phyloP scores from a whole-genome alignment of 2,329 filamentous ascomycete genomes.

The Aspergillus cejpii region DNA sequence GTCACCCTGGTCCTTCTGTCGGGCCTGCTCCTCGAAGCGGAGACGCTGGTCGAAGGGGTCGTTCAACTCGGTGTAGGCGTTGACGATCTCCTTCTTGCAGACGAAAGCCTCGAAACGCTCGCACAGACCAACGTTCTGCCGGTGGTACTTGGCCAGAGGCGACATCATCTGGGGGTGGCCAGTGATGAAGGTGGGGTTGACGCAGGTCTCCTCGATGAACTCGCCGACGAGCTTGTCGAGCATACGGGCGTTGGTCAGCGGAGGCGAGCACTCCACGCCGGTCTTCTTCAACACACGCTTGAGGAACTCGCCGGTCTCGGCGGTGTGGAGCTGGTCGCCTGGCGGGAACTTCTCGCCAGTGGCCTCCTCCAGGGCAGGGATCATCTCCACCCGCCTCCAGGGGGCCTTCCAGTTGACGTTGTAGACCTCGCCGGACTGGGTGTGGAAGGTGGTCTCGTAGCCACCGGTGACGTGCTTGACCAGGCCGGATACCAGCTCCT shows the following conservation, averaged over 20 bases:
- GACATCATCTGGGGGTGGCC: conserved; percentile 88
- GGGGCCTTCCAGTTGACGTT: conserved; percentile 94
- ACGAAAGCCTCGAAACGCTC: conserved; percentile 98
- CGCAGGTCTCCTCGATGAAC: conserved; percentile 87
- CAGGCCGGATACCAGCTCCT: conserved; percentile 83
- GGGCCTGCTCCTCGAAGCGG: conserved; percentile 88
- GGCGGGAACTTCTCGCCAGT: conserved; percentile 91
- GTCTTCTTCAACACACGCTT: conserved; percentile 77
- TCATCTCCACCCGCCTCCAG: conserved; percentile 94
- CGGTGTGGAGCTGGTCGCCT: conserved; percentile 79
- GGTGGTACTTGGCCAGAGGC: conserved; percentile 92
- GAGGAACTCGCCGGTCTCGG: conserved; percentile 84
- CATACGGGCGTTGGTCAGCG: conserved; percentile 90
- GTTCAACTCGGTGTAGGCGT: conserved; percentile 97
- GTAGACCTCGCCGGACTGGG: conserved; percentile 76
- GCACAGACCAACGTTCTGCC: conserved; percentile 71
- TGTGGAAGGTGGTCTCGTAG: conserved; percentile 80
- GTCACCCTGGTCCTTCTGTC: conserved; percentile 92
- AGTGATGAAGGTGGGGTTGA: conserved; percentile 88
- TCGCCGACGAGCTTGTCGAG: conserved; percentile 91
- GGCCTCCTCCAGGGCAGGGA: conserved; percentile 80
- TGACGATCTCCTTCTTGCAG: conserved; percentile 93
- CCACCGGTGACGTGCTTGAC: conserved; percentile 84
- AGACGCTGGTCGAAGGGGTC: conserved; percentile 91
- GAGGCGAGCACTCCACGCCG: conserved; percentile 81